Evolutionary conservation across 805 yeast genomes (phyloP).

Genomic region (Kodamaea kakaduensis): DNA sequence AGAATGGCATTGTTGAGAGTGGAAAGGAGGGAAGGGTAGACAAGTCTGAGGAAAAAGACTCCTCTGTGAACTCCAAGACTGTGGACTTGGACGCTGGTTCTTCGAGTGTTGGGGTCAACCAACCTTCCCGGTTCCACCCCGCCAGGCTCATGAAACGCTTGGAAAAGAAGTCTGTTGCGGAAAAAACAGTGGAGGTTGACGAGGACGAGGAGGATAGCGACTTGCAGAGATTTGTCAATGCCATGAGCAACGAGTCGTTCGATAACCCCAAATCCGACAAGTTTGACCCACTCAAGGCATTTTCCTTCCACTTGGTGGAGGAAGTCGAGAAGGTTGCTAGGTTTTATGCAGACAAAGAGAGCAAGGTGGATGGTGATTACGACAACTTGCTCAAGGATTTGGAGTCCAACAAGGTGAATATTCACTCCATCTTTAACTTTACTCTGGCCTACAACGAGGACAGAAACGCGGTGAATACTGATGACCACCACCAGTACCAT

Average conservation of each 20-base stretch:
- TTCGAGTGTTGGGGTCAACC: constrained; percentile 2
- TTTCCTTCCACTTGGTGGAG: constrained; percentile 42
- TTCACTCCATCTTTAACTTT: constrained; percentile 24
- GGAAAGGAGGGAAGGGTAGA: no score
- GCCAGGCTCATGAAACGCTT: constrained; percentile 19
- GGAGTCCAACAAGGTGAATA: constrained; percentile 25
- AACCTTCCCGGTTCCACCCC: constrained; percentile 11
- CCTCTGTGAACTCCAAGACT: constrained; percentile 2
- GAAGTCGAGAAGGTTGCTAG: constrained; percentile 51
- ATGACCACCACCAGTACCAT: constrained; percentile 20
- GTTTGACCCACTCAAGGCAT: constrained; percentile 37
- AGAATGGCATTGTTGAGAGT: constrained; percentile 3
- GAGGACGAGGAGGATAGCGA: constrained; percentile 7
- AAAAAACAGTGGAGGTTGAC: constrained; percentile 1
- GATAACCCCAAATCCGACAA: constrained; percentile 3
- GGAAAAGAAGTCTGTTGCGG: constrained; percentile 11
- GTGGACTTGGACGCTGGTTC: constrained; percentile 6
- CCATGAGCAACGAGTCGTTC: background rate
- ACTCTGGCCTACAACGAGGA: constrained; percentile 23
- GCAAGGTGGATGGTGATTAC: constrained; percentile 42
- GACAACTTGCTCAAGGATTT: constrained; percentile 31
- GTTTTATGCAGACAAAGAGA: constrained; percentile 47
- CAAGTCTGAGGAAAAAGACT: constrained; percentile 2
- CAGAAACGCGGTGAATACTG: constrained; percentile 10
- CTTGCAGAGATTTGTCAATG: background rate